Percentiles rank a stretch among this genome's conserved stretches.
These are phyloP conservation scores for Hypomontagnella submonticulosa DNA, from an alignment of 495 filamentous ascomycete species.

Conservation along the genomic window DNA sequence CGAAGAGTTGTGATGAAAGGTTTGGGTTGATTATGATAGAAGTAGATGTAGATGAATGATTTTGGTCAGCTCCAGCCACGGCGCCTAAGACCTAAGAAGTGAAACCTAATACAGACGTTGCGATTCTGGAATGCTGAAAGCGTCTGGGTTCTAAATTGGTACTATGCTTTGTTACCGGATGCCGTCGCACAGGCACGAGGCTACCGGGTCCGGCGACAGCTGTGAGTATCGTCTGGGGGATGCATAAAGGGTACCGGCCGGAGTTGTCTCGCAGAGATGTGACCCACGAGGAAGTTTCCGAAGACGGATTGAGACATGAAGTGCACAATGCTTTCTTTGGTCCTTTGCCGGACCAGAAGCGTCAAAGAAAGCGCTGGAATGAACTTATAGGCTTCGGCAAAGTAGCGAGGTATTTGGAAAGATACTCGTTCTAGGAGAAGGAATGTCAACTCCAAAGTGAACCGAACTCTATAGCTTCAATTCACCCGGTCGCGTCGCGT, in stretches of 20 bases:
- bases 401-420: slow-evolving; percentile 10
- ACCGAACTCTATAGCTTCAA: too few relatives aligned
- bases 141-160: slow-evolving; percentile 20
- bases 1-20: slow-evolving; percentile 14
- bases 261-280: slow-evolving; percentile 33
- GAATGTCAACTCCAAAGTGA: slow-evolving; percentile 8
- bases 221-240: slow-evolving; percentile 21
- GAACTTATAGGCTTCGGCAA: slow-evolving; percentile 8
- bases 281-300: slow-evolving; percentile 29
- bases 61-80: slow-evolving; percentile 29
- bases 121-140: slow-evolving; percentile 33
- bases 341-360: slow-evolving; percentile 4
- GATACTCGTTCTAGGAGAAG: slow-evolving; percentile 2
- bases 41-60: slow-evolving; percentile 40
- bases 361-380: slow-evolving; percentile 41
- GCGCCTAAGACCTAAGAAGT: slow-evolving; percentile 19
- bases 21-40: slow-evolving; percentile 19
- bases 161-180: slow-evolving; percentile 36
- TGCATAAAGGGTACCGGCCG: slow-evolving; percentile 38
- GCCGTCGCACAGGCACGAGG: slow-evolving; percentile 16
- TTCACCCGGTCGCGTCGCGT: slow-evolving; percentile 39
- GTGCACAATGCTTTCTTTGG: slow-evolving; percentile 34
- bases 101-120: neutral
- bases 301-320: slow-evolving; percentile 35
- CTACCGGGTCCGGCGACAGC: slow-evolving; percentile 41